phyloP scores from a whole-genome alignment of 495 filamentous ascomycete species.

The Friedmanniomyces endolithicus region DNA sequence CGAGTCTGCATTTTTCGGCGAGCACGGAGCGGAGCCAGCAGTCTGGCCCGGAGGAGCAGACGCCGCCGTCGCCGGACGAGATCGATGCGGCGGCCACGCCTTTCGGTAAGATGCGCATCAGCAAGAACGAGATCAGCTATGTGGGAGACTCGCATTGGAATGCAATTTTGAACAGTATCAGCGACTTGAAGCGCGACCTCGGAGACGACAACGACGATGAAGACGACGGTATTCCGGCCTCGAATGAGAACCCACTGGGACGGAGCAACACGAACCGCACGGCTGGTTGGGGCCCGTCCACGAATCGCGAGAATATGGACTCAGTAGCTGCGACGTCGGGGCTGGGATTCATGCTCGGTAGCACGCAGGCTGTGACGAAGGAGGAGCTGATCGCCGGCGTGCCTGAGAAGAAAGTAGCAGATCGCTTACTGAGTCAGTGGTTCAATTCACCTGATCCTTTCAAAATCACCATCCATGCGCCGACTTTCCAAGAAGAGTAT shows the following conservation, averaged over 20 bases:
- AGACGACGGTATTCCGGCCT: background rate
- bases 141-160: conserved; percentile 87
- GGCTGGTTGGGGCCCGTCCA: conserved; percentile 8
- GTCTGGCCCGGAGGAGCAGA: background rate
- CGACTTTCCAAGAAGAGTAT: conserved; percentile 31
- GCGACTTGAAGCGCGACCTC: conserved; percentile 20
- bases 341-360: conserved; percentile 32
- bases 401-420: conserved; percentile 26
- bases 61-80: conserved; percentile 37
- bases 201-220: conserved; percentile 16
- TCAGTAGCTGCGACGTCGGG: conserved; percentile 17
- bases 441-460: conserved; percentile 26
- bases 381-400: conserved; percentile 23
- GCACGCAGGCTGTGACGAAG: conserved; percentile 14
- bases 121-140: conserved; percentile 69
- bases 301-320: background rate
- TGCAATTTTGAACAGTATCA: conserved; percentile 58
- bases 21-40: background rate
- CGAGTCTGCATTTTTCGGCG: background rate
- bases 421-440: conserved; percentile 27
- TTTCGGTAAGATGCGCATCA: conserved; percentile 78
- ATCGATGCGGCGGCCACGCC: conserved; percentile 50
- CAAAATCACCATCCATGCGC: conserved; percentile 25
- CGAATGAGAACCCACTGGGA: conserved; percentile 1
- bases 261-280: background rate